These are phyloP conservation scores for Anaeramoeba flamelloides DNA, from an alignment of 78 protist genomes.

Conservation along the genomic window DNA sequence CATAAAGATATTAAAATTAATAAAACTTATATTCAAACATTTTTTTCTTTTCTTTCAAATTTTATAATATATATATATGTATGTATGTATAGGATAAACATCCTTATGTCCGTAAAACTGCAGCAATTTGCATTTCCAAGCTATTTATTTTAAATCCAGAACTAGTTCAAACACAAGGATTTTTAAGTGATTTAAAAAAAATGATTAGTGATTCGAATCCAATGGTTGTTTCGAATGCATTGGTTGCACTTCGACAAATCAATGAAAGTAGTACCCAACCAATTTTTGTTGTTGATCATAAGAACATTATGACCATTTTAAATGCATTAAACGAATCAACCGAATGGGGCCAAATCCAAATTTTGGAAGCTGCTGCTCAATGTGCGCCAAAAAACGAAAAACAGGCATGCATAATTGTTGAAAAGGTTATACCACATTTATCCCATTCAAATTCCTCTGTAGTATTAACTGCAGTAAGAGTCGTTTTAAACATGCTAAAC, in stretches of 20 bases:
- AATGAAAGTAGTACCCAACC: constrained; percentile 22
- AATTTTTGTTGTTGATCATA: background rate
- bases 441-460: constrained; percentile 92
- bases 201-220: constrained; percentile 85
- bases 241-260: constrained; percentile 85
- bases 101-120: constrained; percentile 94
- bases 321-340: constrained; percentile 3
- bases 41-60: too few species aligned
- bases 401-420: constrained; percentile 73
- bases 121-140: constrained; percentile 93
- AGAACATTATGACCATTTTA: background rate
- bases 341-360: constrained; percentile 91
- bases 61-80: too few species aligned
- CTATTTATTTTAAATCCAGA: constrained; percentile 74
- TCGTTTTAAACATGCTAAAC: constrained; percentile 44
- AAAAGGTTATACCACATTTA: constrained; percentile 88
- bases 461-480: constrained; percentile 75
- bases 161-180: constrained; percentile 72
- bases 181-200: constrained; percentile 31
- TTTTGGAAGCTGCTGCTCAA: constrained; percentile 78
- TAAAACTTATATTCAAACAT: too few species aligned
- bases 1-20: too few species aligned
- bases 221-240: constrained; percentile 93
- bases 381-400: constrained; percentile 21
- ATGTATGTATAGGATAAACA: constrained; percentile 66